Conservation (phyloP, 2,329 filamentous ascomycete genomes). For the Neopestalotiopsis clavispora region DNA sequence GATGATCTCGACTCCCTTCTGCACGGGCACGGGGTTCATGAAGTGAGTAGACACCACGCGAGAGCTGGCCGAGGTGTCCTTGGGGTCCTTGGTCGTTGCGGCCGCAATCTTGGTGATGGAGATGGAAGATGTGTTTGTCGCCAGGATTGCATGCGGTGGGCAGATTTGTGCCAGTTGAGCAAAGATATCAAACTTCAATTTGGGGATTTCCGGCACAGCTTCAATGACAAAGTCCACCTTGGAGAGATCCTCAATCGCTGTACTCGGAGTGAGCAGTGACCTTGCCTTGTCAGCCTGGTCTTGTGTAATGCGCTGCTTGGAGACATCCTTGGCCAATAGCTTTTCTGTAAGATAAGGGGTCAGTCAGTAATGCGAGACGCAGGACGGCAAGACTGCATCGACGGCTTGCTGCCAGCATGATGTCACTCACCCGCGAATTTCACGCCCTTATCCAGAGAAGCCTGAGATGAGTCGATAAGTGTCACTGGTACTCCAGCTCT, state of each 20-base stretch:
- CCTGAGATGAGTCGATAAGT: slow-evolving; percentile 82
- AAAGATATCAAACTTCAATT: slow-evolving; percentile 90
- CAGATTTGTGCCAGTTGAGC: slow-evolving; percentile 79
- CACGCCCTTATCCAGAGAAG: slow-evolving; percentile 85
- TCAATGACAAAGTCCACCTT: slow-evolving; percentile 97
- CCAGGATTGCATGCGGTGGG: slow-evolving; percentile 84
- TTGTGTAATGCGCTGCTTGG: slow-evolving; percentile 84
- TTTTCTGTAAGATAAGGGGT: slow-evolving; percentile 67
- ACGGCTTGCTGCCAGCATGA: not conserved
- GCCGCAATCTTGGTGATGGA: slow-evolving; percentile 96
- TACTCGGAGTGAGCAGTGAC: slow-evolving; percentile 70
- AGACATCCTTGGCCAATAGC: slow-evolving; percentile 88
- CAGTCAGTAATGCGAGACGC: not conserved
- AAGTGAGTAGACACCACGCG: slow-evolving; percentile 96
- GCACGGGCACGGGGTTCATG: slow-evolving; percentile 98
- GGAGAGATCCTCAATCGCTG: slow-evolving; percentile 76
- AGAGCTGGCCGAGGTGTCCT: slow-evolving; percentile 78
- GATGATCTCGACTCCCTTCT: slow-evolving; percentile 98
- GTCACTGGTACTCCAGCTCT: slow-evolving; percentile 84
- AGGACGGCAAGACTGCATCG: not conserved
- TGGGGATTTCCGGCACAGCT: slow-evolving; percentile 90
- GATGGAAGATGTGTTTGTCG: slow-evolving; percentile 98
- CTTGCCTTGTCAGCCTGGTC: slow-evolving; percentile 78
- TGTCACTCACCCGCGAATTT: slow-evolving; percentile 76
- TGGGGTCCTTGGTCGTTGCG: slow-evolving; percentile 78